Evolutionary conservation across 1,284 basidiomycete genomes (phyloP), one percentile per base, ranked within the genome.

Genomic region (Leccinum pseudoinsigne): DNA sequence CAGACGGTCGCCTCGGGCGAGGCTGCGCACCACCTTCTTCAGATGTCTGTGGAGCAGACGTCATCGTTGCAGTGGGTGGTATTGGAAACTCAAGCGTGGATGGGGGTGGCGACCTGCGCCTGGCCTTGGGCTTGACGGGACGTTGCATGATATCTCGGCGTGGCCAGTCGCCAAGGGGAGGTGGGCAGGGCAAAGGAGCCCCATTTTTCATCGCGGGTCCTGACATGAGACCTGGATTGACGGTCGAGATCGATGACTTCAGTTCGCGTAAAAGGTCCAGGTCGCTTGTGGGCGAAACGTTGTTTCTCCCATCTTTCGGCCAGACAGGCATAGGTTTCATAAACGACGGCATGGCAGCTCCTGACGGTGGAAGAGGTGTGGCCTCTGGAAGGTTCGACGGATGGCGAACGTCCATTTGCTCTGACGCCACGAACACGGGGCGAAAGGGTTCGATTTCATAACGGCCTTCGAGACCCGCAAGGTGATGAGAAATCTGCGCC

Each of bases 161-260:
- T 18, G 86, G 86, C 87, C 86, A 88, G 55, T 82, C 71, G 21
- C 84, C 83, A 1, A 87, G 73, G 5, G 83, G 84, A 12, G 80
- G 75, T n/a, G 83, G 81, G 7, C 78, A 78, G 14, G 78, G 65
- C 3, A 67, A 64, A 8, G 64, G 63, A 16, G 2, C 21, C 64
- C 60, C 62, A 40, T 62, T 62, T 60, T 18, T 36, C 56, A 57
- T 55, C 8, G 61, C 36, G 12, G 64, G 63, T 57, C 55, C 64
- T 59, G 71, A 66, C 23, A 71, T 63, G 62, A 74, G 74, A 54
- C 74, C 66, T 62, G 71, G 64, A 53, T 72, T 68, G 2, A 75
- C 69, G 61, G 81, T 80, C 23, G 78, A 63, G 16, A 74, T 69
- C 50, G 71, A 60, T 14, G 67, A 64, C 28, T 42, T 54, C 12